Base-by-base conservation (phyloP, 208 protist genomes). In the Acanthamoeba rhysodes region DNA sequence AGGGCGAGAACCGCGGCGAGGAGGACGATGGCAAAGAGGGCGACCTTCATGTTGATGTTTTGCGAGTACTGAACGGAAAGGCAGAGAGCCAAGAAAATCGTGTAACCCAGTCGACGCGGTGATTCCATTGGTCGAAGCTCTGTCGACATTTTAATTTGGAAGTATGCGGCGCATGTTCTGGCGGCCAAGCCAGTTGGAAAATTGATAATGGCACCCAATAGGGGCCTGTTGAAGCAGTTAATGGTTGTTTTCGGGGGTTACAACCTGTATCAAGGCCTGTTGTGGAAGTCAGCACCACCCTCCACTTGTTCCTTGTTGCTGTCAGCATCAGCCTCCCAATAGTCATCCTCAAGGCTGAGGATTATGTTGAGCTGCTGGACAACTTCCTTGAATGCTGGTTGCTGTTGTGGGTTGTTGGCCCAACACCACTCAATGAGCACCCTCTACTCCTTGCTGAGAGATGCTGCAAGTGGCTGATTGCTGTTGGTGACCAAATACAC, bases 381-480 rank as follows among this genome's bases (percentile, higher is more conserved):
- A 3, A 80, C 37, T 24, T 50, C 72, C 24, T 32, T 45, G 80
- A 88, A 88, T 9, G 80, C 57, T 24, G 80, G 80, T 37, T 48
- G 80, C 34, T 88, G 80, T 14, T 32, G 41, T 29, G 80, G 80
- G 50, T 88, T 48, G 29, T 88, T 34, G 6, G 80, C 80, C 80
- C 80, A 88, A n/a, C 80, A 88, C 22, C 80, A 34, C 37, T 80
- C 72, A 18, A 80, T 37, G 24, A 80, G 72, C 32, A 4, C 6
- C 18, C 72, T 32, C 37, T 80, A 32, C 24, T 80, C 72, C 72
- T 80, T 29, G 29, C 72, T 5, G 8, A 45, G 14, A 10, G 62
- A n/a, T 68, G 7, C 62, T 27, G 22, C 62, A 16, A 80, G 72
- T 29, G 72, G 32, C 32, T 34, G 27, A 22, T 37, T 20, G 8